Evolutionary conservation across 768 basidiomycete genomes (phyloP).

Genomic region (Tricholomella constricta): DNA sequence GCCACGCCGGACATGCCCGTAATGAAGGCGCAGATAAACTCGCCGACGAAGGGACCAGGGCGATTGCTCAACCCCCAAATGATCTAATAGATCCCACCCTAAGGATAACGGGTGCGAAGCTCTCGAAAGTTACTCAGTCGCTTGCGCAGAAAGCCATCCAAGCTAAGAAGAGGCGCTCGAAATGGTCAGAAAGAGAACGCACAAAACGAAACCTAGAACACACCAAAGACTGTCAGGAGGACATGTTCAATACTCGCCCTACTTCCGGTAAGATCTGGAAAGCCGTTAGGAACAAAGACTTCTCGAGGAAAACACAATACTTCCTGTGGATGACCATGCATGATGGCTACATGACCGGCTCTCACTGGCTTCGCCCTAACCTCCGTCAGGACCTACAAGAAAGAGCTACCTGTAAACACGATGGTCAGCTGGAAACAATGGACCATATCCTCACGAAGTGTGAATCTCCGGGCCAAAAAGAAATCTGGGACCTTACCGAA

Average conservation of each 20-base stretch:
- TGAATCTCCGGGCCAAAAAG: background rate
- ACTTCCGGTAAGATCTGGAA: background rate
- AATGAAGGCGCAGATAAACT: constrained; percentile 20
- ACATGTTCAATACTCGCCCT: background rate
- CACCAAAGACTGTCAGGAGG: background rate
- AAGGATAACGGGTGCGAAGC: background rate
- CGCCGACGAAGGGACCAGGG: background rate
- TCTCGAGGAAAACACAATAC: background rate
- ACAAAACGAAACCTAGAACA: background rate
- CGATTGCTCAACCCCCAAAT: background rate
- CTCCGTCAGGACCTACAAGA: background rate
- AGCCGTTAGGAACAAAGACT: background rate
- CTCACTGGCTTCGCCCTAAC: background rate
- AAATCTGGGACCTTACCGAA: background rate
- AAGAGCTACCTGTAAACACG: background rate
- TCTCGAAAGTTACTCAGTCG: background rate
- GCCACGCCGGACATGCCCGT: constrained; percentile 11
- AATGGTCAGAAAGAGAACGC: background rate
- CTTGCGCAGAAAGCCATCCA: background rate
- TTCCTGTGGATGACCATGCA: constrained; percentile 5
- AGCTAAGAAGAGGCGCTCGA: background rate
- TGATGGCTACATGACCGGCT: constrained; percentile 1
- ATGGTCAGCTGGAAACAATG: background rate
- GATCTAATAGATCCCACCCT: background rate
- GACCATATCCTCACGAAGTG: constrained; percentile 5